Evolutionary conservation across 1,284 basidiomycete species (phyloP), one percentile per base, ranked within the genome.

Genomic region (Serendipita sp.): DNA sequence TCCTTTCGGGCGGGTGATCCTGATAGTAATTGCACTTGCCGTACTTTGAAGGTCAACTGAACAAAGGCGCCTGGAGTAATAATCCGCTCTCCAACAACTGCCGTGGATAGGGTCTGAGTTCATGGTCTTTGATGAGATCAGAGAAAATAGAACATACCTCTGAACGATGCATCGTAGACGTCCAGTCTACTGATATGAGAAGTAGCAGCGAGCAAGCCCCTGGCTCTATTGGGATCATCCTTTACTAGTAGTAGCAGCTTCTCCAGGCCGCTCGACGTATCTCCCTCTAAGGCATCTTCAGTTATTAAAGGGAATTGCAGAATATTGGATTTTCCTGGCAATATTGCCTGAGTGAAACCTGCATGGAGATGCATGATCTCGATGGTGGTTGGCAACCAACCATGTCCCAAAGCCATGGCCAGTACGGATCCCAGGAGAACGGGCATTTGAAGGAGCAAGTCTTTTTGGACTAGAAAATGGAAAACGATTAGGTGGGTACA

Each of bases 31-130:
- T 12, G 30, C 15, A 58, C 15, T 34, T 30, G 53, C 1, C 88
- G 83, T 15, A 92, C 76, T 73, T 95, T 94, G 72, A 94, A 81
- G 26, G 91, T 79, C 63, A 98, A 82, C 69, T 87, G 87, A 35
- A 97, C 91, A 67, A 98, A 90, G 0, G 95, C 86, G 2, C 88
- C 87, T 0, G 95, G 93, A 0, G 90, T 90, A 35, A 98, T 85
- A 50, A 88, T 74, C 43, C 86, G 85, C 73, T 99, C 96, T 62
- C 91, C 96, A 62, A 91, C 87, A 63, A 98, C 94, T 93, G 66
- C 26, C 26, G 58, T 42, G 8, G n/a, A 13, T 42, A 49, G 58
- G 42, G 41, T 60, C 44, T n/a, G 43, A 60, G 32, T 32, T 38
- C 5, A 65, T 60, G 53, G 65, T 29, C 38, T 50, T 17, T 32